Conservation (phyloP, 805 yeast genomes). For the Wickerhamiella domercqiae region DNA sequence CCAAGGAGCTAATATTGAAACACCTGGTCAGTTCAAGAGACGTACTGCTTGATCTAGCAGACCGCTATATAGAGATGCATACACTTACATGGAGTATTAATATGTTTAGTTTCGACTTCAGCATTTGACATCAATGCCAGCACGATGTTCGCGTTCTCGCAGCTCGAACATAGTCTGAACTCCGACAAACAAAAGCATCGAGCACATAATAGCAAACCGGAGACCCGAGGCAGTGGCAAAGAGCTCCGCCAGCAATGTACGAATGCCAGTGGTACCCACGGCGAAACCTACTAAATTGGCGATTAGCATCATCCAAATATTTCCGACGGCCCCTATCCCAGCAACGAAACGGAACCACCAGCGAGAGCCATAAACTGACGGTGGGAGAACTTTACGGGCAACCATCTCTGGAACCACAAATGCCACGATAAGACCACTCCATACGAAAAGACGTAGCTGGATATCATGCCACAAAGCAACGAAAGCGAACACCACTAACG, state of each 20-base stretch:
- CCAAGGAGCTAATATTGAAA: slow-evolving; percentile 31
- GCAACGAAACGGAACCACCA: slow-evolving; percentile 73
- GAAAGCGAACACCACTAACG: slow-evolving; percentile 77
- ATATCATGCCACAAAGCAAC: slow-evolving; percentile 99
- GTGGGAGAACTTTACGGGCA: slow-evolving; percentile 33
- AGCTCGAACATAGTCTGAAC: slow-evolving; percentile 90
- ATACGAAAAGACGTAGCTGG: slow-evolving; percentile 63
- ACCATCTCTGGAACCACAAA: slow-evolving; percentile 76
- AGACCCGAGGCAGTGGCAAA: slow-evolving; percentile 58
- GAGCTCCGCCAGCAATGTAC: slow-evolving; percentile 49
- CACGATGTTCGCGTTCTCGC: slow-evolving; percentile 70
- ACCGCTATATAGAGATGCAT: background rate
- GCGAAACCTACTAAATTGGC: slow-evolving; percentile 94
- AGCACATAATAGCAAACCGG: slow-evolving; percentile 41
- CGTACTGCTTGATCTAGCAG: background rate
- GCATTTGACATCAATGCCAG: slow-evolving; percentile 72
- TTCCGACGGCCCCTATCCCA: slow-evolving; percentile 73
- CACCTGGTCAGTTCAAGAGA: slow-evolving; percentile 68
- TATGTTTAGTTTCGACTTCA: too few species aligned
- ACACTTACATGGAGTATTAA: background rate
- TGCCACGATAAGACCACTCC: slow-evolving; percentile 93
- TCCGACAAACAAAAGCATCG: slow-evolving; percentile 59
- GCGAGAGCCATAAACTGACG: slow-evolving; percentile 25
- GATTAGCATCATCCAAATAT: slow-evolving; percentile 96
- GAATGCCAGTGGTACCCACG: slow-evolving; percentile 75